Base-by-base conservation (phyloP, 208 protist genomes). In the Wallacemonas sp. region DNA sequence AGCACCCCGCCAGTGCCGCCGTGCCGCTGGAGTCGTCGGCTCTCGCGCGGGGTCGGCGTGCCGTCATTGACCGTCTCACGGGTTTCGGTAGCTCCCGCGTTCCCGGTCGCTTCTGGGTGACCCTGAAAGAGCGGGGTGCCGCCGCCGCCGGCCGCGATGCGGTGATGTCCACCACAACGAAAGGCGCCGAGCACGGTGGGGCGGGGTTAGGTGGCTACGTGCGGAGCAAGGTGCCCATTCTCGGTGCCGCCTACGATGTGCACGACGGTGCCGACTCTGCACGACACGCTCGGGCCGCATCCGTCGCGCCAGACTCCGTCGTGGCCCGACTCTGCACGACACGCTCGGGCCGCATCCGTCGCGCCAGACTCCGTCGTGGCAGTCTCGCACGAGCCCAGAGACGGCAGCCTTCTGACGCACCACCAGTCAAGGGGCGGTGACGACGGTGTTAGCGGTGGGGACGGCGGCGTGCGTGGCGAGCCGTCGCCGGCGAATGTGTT, bases 31-130 rank as follows among this genome's bases (percentile, higher is more conserved):
- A 44, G 27, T 65, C 57, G 0, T 60, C 62, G 26, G 58, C 62
- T n/a, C 59, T 76, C 66, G 66, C 59, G 9, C 48, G 34, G 5
- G 64, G 66, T 19, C 85, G 85, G 3, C 71, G 66, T 8, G 58
- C 41, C 15, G 69, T 89, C 22, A 66, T 81, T 29, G 38, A 74
- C 15, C 79, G 83, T 10, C 73, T 93, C 38, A 79, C 78, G 17
- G 76, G 73, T 26, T 71, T 93, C 19, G 63, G 75, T 9, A 82
- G 75, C 46, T 85, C 85, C 1, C 76, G 71, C 55, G 87, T 93
- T 37, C 84, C 90, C 8, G 71, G 79, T 38, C 76, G 83, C 50
- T 83, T 81, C 55, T 95, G 89, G 87, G 68, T 92, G 32, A 83
- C 77, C 0, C 59, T 77, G 15, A 69, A 80, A 24, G 45, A 63